phyloP scores from a whole-genome alignment of 148 eudicot species.

The Arctostaphylos glauca region DNA sequence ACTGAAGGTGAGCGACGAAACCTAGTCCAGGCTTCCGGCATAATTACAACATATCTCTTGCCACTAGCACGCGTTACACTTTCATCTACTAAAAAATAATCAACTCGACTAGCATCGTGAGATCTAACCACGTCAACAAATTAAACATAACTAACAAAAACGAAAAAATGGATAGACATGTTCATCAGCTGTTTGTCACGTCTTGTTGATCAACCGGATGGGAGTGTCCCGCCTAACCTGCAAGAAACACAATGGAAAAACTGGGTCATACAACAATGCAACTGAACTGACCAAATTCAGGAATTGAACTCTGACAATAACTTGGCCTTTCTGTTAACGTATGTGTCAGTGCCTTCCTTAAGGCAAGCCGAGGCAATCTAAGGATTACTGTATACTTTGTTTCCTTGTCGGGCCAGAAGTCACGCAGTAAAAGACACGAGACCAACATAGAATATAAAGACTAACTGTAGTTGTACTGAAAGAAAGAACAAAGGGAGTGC shows the following conservation, averaged over 20 bases:
- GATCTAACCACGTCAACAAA: slow-evolving; percentile 27
- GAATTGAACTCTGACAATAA: neutral
- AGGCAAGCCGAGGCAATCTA: neutral
- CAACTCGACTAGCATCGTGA: slow-evolving; percentile 8
- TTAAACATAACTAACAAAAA: slow-evolving; percentile 14
- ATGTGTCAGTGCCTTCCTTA: neutral
- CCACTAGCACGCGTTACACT: slow-evolving; percentile 20
- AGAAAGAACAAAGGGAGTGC: neutral
- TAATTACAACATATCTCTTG: slow-evolving; percentile 33
- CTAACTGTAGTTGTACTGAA: neutral
- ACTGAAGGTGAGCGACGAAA: slow-evolving; percentile 10
- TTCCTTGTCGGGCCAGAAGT: neutral
- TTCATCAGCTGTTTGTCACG: slow-evolving; percentile 18
- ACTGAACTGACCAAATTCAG: neutral
- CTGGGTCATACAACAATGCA: neutral
- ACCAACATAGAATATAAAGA: neutral
- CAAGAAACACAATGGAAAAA: slow-evolving; percentile 16
- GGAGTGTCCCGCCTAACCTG: slow-evolving; percentile 25
- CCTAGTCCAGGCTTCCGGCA: slow-evolving; percentile 25
- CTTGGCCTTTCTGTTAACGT: neutral
- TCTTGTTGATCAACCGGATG: slow-evolving; percentile 16
- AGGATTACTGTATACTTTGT: neutral
- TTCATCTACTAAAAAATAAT: slow-evolving; percentile 8
- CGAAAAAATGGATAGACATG: slow-evolving; percentile 10
- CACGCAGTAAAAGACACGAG: neutral